Evolutionary conservation across 768 basidiomycete genomes (phyloP).

Genomic region (Atractiella rhizophila): DNA sequence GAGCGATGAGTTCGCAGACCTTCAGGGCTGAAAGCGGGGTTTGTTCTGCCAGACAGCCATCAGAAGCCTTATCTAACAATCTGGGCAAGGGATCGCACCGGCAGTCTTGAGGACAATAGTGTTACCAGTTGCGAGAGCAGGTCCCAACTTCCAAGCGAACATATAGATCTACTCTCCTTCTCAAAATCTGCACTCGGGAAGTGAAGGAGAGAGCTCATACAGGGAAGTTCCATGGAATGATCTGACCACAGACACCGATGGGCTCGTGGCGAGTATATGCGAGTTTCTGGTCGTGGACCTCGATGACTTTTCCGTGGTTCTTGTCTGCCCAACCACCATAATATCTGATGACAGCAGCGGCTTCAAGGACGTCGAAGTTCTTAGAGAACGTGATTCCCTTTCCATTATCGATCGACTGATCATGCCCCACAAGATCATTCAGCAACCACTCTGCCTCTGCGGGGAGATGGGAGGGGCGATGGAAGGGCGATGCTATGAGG

Average conservation of each 20-base stretch:
- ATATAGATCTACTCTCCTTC: conserved; percentile 23
- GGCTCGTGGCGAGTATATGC: conserved; percentile 48
- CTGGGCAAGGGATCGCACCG: conserved; percentile 44
- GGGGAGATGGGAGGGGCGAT: background rate
- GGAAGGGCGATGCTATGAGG: background rate
- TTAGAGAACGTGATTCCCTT: conserved; percentile 29
- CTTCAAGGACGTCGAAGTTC: conserved; percentile 19
- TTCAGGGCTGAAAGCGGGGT: conserved; percentile 17
- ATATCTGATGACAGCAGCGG: conserved; percentile 28
- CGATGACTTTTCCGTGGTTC: conserved; percentile 36
- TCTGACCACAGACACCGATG: conserved; percentile 22
- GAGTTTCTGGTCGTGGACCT: conserved; percentile 34
- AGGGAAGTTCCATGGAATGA: conserved; percentile 11
- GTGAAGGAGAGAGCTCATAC: background rate
- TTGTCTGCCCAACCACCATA: conserved; percentile 85
- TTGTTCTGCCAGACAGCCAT: conserved; percentile 14
- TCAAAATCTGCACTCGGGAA: background rate
- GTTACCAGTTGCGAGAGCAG: conserved; percentile 56
- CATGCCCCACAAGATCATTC: background rate
- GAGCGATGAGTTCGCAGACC: conserved; percentile 28
- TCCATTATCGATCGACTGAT: conserved; percentile 28
- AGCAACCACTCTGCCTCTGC: background rate
- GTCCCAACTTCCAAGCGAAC: conserved; percentile 28
- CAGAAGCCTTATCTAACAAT: background rate
- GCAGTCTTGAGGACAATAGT: conserved; percentile 56